Evolutionary conservation across 352 stramenopile species (phyloP).

Genomic region (Pseudoperonospora humuli): DNA sequence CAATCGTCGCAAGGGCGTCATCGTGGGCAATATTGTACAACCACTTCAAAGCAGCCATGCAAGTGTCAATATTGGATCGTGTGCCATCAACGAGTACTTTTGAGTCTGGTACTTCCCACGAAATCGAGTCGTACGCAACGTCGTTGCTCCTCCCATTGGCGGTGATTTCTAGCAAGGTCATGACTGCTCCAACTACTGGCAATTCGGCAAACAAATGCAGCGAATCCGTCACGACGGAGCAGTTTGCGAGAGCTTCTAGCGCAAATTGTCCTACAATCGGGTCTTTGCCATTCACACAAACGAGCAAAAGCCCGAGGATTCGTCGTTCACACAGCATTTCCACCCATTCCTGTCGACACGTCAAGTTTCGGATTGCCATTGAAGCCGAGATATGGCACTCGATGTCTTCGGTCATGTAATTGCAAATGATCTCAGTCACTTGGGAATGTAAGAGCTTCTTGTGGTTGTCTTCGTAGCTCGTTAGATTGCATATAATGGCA

Average conservation of each 20-base stretch:
- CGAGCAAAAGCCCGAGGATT: slow-evolving; percentile 49
- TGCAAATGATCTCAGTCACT: slow-evolving; percentile 57
- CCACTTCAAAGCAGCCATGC: slow-evolving; percentile 62
- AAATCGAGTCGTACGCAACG: slow-evolving; percentile 3
- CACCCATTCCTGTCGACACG: slow-evolving; percentile 59
- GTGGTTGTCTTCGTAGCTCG: slow-evolving; percentile 69
- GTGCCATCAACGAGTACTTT: not conserved
- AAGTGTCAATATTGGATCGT: slow-evolving; percentile 8
- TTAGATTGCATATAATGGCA: slow-evolving; percentile 70
- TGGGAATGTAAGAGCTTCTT: slow-evolving; percentile 73
- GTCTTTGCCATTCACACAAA: slow-evolving; percentile 45
- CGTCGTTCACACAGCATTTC: slow-evolving; percentile 76
- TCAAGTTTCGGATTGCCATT: slow-evolving; percentile 73
- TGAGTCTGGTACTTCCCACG: slow-evolving; percentile 6
- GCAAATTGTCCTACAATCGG: slow-evolving; percentile 53
- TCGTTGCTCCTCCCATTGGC: slow-evolving; percentile 2
- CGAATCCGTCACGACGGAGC: slow-evolving; percentile 65
- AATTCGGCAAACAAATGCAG: slow-evolving; percentile 67
- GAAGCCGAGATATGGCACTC: slow-evolving; percentile 60
- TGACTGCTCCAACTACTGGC: slow-evolving; percentile 38
- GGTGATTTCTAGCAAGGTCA: slow-evolving; percentile 40
- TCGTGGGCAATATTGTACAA: slow-evolving; percentile 61
- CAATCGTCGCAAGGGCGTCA: slow-evolving; percentile 40
- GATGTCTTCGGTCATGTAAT: slow-evolving; percentile 59
- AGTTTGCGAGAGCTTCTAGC: slow-evolving; percentile 63